Base-by-base conservation (phyloP, 257 asterid species). In the Salvia hispanica region DNA sequence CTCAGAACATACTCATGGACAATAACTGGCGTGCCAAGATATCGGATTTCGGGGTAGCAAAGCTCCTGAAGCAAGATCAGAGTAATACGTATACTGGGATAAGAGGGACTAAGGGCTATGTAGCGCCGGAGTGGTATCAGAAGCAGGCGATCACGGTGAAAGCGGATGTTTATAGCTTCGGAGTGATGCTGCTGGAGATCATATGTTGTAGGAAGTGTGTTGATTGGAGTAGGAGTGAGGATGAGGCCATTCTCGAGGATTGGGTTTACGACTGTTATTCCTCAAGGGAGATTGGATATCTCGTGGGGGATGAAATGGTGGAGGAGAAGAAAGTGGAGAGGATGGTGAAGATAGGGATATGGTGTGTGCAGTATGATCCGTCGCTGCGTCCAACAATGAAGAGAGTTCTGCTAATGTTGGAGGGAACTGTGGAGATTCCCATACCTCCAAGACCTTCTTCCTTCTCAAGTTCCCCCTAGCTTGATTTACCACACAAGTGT, bases 1-100 rank as follows among this genome's bases (percentile, higher is more conserved):
- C 92, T 28, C 88, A 83, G 43, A 88, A 85, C 80, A 79, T 83
- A 53, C 83, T 85, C 56, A 71, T 86, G 84, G 87, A 84, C 39
- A 77, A 72, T 13, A 25, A 79, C 2, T 39, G 61, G 51, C 36
- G 76, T 0, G 84, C 87, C 0, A 87, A 83, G 67, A 76, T 84
- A 2, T 80, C 91, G 0, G 89, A 87, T 46, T 87, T 83, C 7
- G 91, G 91, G 16, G 6, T 87, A 10, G 80, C 91, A 6, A 87
- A 87, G 78, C 89, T 80, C 31, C 40, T 82, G 5, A 84, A 77
- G 33, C 70, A 77, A 13, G 89, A 80, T 5, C 87, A 84, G 70
- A 77, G 82, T 0, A 81, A 75, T 14, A 87, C 88, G 10, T 56
- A 50, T 3, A 87, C 87, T 0, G 76, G 75, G 13, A 69, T 78